Base-by-base conservation (phyloP, 805 yeast genomes). In the Starmerella khaoyaiensis region DNA sequence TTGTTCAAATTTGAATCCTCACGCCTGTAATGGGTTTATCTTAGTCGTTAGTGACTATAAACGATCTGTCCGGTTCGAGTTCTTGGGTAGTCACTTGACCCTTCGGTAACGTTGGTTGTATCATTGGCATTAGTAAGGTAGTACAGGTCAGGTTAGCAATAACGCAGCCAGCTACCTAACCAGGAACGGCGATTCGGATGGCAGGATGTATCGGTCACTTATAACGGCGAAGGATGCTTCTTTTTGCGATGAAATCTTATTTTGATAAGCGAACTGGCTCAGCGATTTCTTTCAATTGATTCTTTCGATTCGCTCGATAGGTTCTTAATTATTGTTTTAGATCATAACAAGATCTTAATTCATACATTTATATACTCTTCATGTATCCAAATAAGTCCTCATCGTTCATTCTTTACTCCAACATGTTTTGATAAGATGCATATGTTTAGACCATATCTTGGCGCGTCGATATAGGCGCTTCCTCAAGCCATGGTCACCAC, bases 21-120 rank as follows among this genome's bases (percentile, higher is more conserved):
- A n/a, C 24, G 37, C 51, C 53, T 45, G 47, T 50, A 21, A 37
- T 38, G 62, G 60, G 39, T 44, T 56, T 42, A 54, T 36, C 48
- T 36, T 25, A 43, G 48, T 27, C 32, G 45, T 29, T 29, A 36
- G 17, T 35, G 21, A 9, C 27, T 25, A 32, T 35, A 27, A 28
- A 19, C 15, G 40, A 34, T 53, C 53, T 49, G 55, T 51, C 55
- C 55, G 54, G 55, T 51, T 50, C 55, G 55, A 51, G 53, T 50
- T 53, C 45, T 40, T 41, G 55, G 55, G 43, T 51, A 41, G 48
- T 21, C 35, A 28, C 35, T 40, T 20, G 41, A 41, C 35, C 40
- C 45, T 28, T 30, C 43, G 52, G 55, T 43, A 51, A 35, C 52
- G 41, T 32, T 23, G 34, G 46, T 33, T 39, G 42, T 34, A 33